Conservation (phyloP, 2,329 filamentous ascomycete genomes). For the Colletotrichum neosansevieriae region DNA sequence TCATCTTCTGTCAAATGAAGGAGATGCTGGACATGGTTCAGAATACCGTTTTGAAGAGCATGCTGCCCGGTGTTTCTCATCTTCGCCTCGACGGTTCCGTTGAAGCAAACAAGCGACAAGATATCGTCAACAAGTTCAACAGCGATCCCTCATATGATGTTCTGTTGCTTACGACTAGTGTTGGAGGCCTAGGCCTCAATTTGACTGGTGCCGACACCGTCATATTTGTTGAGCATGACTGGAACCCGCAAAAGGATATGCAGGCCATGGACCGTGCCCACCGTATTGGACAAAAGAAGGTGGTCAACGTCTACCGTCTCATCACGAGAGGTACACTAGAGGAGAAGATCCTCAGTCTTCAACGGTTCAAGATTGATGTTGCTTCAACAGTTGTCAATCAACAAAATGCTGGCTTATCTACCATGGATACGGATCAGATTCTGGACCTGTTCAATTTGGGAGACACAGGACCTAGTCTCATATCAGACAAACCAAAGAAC, state of each 20-base stretch:
- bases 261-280: constrained; percentile 99
- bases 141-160: constrained; percentile 97
- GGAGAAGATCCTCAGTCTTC: constrained; percentile 97
- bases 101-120: constrained; percentile 92
- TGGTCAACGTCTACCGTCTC: constrained; percentile 97
- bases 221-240: constrained; percentile 99
- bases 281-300: constrained; percentile 99
- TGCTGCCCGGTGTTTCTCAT: constrained; percentile 93
- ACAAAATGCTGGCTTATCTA: constrained; percentile 92
- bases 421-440: constrained; percentile 99
- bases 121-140: constrained; percentile 99
- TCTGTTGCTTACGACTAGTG: constrained; percentile 91
- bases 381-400: constrained; percentile 98
- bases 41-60: constrained; percentile 87
- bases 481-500: constrained; percentile 70
- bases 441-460: constrained; percentile 95
- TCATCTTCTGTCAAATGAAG: constrained; percentile 99
- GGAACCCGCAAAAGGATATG: constrained; percentile 98
- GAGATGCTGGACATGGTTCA: constrained; percentile 99
- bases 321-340: constrained; percentile 96
- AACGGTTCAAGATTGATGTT: constrained; percentile 99
- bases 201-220: constrained; percentile 97
- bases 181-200: constrained; percentile 94
- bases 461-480: constrained; percentile 77
- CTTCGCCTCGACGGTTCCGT: constrained; percentile 94